Evolutionary conservation across 257 asterid species (phyloP).

Genomic region (Penstemon davidsonii): DNA sequence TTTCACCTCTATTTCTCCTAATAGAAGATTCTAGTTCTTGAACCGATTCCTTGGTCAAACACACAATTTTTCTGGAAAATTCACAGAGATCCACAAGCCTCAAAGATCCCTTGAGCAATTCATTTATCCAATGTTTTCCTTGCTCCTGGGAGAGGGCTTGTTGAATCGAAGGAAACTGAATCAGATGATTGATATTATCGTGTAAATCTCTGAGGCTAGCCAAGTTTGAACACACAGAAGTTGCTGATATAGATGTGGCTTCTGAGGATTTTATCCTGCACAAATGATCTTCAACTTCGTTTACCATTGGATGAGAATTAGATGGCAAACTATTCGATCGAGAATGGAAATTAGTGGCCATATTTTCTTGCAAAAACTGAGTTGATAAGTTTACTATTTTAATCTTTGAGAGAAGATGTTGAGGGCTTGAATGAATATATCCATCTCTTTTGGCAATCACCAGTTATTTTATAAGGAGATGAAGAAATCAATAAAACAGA

Average conservation of each 20-base stretch:
- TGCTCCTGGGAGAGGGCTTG: slow-evolving; percentile 24
- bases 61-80: slow-evolving; percentile 22
- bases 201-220: slow-evolving; percentile 37
- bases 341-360: slow-evolving; percentile 29
- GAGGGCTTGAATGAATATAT: not conserved
- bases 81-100: slow-evolving; percentile 36
- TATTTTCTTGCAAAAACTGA: slow-evolving; percentile 14
- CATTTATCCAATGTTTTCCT: slow-evolving; percentile 19
- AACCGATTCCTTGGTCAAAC: slow-evolving; percentile 27
- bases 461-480: slow-evolving; percentile 7
- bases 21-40: slow-evolving; percentile 36
- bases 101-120: slow-evolving; percentile 38
- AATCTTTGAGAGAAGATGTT: not conserved
- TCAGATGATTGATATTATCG: slow-evolving; percentile 30
- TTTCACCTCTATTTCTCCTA: slow-evolving; percentile 30
- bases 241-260: slow-evolving; percentile 23
- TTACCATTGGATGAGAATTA: slow-evolving; percentile 33
- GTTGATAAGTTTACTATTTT: no score
- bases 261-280: slow-evolving; percentile 29
- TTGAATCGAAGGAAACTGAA: slow-evolving; percentile 36
- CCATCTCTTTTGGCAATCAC: not conserved
- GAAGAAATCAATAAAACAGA: not conserved
- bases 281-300: slow-evolving; percentile 25
- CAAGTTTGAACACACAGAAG: slow-evolving; percentile 29
- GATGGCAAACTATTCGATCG: slow-evolving; percentile 41